Evolutionary conservation across 208 protist genomes (phyloP).

Genomic region (Wallacemonas sp.): DNA sequence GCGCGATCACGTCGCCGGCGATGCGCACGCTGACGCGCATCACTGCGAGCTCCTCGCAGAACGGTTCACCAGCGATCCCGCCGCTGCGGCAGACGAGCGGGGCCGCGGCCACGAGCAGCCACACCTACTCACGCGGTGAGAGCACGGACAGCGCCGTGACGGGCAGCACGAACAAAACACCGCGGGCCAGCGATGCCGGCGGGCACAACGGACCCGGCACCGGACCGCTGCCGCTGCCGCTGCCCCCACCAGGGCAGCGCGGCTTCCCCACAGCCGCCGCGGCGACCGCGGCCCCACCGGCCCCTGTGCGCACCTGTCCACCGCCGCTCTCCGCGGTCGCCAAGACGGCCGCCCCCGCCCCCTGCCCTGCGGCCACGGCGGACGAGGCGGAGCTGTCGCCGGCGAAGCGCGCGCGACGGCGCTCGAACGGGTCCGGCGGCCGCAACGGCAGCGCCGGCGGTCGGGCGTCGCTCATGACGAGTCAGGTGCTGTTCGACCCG

Average conservation of each 20-base stretch:
- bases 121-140: neutral
- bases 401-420: neutral
- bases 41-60: neutral
- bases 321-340: neutral
- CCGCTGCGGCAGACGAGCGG: neutral
- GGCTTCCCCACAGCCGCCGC: neutral
- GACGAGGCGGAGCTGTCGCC: neutral
- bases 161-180: neutral
- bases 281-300: neutral
- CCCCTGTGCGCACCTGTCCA: neutral
- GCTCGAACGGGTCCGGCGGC: neutral
- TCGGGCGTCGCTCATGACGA: slow-evolving; percentile 12
- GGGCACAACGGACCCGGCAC: neutral
- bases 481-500: slow-evolving; percentile 4
- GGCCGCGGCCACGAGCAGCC: neutral
- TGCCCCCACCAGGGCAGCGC: neutral
- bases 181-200: neutral
- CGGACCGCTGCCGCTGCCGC: neutral
- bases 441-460: slow-evolving; percentile 4
- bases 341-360: neutral
- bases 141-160: slow-evolving; percentile 2
- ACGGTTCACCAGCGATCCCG: neutral
- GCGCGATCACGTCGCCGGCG: neutral
- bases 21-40: slow-evolving; percentile 3
- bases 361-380: neutral